Conservation (phyloP, 148 eudicot species). For the Vaccinium myrtillus region DNA sequence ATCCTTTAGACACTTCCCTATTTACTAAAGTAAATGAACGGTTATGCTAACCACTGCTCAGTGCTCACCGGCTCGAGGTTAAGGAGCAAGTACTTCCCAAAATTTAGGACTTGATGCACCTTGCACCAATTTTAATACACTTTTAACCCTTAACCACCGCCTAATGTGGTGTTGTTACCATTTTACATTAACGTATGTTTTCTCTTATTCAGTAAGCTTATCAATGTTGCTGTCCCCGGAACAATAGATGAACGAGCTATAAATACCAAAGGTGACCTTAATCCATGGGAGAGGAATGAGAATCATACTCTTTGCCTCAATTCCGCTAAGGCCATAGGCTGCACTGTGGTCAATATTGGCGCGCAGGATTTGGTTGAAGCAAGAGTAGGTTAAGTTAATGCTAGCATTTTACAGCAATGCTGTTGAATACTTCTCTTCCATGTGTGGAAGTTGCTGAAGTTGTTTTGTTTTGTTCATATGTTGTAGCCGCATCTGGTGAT, state of each 20-base stretch:
- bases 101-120: neutral
- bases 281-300: constrained; percentile 96
- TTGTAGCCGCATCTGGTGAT: constrained; percentile 76
- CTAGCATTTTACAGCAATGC: neutral
- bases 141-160: neutral
- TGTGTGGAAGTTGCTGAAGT: constrained; percentile 15
- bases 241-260: constrained; percentile 95
- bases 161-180: neutral
- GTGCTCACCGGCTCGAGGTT: neutral
- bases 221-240: constrained; percentile 86
- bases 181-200: neutral
- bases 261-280: constrained; percentile 64
- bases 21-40: neutral
- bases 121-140: neutral
- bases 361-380: constrained; percentile 82
- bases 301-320: constrained; percentile 92
- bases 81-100: neutral
- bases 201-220: constrained; percentile 63
- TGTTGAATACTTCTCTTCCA: neutral
- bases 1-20: neutral
- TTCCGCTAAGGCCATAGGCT: constrained; percentile 96
- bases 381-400: constrained; percentile 52
- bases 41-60: neutral
- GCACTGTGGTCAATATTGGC: constrained; percentile 93
- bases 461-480: constrained; percentile 25